Conservation (phyloP, 345 rosid genomes). For the Populus pruinosa region DNA sequence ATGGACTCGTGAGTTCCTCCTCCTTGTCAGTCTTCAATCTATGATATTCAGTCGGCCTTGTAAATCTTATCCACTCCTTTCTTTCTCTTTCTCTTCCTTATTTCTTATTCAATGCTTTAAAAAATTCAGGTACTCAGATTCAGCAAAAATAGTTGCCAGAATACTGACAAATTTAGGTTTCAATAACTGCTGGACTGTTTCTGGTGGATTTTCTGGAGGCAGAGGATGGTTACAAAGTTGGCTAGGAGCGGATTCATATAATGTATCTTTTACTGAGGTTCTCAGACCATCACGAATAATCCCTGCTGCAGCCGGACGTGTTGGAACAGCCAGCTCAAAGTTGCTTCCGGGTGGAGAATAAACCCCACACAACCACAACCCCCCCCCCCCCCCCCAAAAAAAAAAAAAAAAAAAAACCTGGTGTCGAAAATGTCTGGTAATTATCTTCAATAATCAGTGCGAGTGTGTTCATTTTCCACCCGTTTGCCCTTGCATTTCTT, state of each 20-base stretch:
- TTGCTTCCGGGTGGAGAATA: conserved; percentile 77
- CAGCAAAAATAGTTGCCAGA: conserved; percentile 73
- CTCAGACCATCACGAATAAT: conserved; percentile 65
- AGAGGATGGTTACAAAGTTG: conserved; percentile 90
- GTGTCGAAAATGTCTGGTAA: not conserved
- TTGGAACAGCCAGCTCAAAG: conserved; percentile 63
- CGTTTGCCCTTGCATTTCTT: too few species aligned
- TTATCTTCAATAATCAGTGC: not conserved
- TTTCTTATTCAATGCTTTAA: not conserved
- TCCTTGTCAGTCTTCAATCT: not conserved
- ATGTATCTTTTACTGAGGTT: conserved; percentile 57
- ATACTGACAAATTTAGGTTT: conserved; percentile 65
- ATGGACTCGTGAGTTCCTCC: conserved; percentile 72
- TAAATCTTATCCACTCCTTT: not conserved
- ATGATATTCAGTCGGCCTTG: not conserved
- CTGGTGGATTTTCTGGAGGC: conserved; percentile 81
- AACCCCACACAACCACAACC: too few species aligned
- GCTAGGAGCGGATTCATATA: conserved; percentile 78
- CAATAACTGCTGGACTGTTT: conserved; percentile 70
- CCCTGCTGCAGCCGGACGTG: conserved; percentile 52
- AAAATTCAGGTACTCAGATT: conserved; percentile 63
- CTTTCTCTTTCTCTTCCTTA: not conserved
- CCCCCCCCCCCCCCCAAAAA: too few species aligned
- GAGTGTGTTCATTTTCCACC: too few species aligned
- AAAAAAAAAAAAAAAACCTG: too few species aligned